Percentiles rank a stretch among this genome's conserved stretches.
phyloP scores from a whole-genome alignment of 192 early-diverging fungal species.

The Pecoramyces ruminantium region DNA sequence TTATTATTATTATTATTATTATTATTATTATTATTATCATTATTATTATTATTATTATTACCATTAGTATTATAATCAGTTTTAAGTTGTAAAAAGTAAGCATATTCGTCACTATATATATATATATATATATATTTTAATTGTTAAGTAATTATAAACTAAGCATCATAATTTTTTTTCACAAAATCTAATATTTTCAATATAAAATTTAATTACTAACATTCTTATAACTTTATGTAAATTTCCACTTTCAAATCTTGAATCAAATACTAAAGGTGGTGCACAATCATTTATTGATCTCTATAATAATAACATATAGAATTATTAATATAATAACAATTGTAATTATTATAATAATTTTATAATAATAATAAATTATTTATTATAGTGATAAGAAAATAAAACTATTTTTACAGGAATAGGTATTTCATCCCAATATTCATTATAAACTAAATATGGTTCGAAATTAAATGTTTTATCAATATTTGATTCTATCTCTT shows the following conservation, averaged over 20 bases:
- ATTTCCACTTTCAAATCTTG: slow-evolving; percentile 25
- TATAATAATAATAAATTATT: no score
- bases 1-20: no score
- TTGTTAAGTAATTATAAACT: slow-evolving; percentile 3
- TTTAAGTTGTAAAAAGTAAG: not conserved
- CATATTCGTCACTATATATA: slow-evolving; percentile 9
- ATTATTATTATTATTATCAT: no score
- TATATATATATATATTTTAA: slow-evolving; percentile 11
- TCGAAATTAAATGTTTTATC: not conserved
- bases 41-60: not conserved
- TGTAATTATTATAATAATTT: no score
- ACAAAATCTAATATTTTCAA: slow-evolving; percentile 13
- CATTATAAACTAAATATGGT: not conserved
- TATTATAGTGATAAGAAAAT: no score
- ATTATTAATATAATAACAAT: no score
- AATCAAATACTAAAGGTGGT: slow-evolving; percentile 15
- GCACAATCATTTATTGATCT: not conserved
- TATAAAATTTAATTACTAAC: slow-evolving; percentile 10
- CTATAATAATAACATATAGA: no score
- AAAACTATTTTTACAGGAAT: no score
- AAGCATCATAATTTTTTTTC: slow-evolving; percentile 10
- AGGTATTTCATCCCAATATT: not conserved
- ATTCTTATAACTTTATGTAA: slow-evolving; percentile 8
- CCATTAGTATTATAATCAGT: slow-evolving; percentile 7
- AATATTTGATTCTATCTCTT: not conserved